These are phyloP conservation scores for Thalassiosira exigua DNA, from an alignment of 352 stramenopile genomes.

Conservation along the genomic window DNA sequence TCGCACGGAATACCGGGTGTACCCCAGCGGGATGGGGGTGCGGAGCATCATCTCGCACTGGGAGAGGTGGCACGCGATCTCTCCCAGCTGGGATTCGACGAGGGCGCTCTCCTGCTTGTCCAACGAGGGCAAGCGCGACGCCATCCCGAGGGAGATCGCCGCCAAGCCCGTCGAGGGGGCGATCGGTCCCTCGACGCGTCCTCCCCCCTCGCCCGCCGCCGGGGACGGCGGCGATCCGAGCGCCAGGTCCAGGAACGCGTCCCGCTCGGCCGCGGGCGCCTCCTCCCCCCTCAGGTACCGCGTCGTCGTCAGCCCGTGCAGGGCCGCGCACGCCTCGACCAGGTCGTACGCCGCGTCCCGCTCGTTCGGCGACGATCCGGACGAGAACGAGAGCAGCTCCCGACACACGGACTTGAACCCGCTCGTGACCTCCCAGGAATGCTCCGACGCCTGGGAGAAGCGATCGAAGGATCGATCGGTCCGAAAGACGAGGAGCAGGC, in stretches of 20 bases:
- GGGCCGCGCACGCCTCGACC: conserved; percentile 9
- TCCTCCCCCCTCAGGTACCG: conserved; percentile 3
- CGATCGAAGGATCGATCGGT: conserved; percentile 21
- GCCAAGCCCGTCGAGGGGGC: background rate
- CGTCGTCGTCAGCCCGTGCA: conserved; percentile 13
- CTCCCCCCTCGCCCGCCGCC: background rate
- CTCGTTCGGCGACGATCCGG: conserved; percentile 1
- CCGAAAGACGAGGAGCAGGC: conserved; percentile 24
- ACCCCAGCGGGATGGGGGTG: conserved; percentile 27
- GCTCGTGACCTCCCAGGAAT: conserved; percentile 23
- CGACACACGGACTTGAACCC: conserved; percentile 8
- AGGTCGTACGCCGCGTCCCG: conserved; percentile 15
- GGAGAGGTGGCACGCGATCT: conserved; percentile 16
- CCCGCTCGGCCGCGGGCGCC: conserved; percentile 2
- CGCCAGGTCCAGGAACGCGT: background rate
- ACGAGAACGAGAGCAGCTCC: background rate
- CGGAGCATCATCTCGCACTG: conserved; percentile 25
- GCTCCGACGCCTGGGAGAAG: conserved; percentile 23
- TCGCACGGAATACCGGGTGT: conserved; percentile 18
- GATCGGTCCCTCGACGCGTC: background rate
- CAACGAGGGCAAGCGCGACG: conserved; percentile 4
- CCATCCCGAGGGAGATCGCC: conserved; percentile 13
- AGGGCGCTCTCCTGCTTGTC: conserved; percentile 27
- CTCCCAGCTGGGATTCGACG: conserved; percentile 4
- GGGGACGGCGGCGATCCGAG: conserved; percentile 18